Evolutionary conservation across 2,329 filamentous ascomycete species (phyloP).

Genomic region (Coniochaeta hoffmannii): DNA sequence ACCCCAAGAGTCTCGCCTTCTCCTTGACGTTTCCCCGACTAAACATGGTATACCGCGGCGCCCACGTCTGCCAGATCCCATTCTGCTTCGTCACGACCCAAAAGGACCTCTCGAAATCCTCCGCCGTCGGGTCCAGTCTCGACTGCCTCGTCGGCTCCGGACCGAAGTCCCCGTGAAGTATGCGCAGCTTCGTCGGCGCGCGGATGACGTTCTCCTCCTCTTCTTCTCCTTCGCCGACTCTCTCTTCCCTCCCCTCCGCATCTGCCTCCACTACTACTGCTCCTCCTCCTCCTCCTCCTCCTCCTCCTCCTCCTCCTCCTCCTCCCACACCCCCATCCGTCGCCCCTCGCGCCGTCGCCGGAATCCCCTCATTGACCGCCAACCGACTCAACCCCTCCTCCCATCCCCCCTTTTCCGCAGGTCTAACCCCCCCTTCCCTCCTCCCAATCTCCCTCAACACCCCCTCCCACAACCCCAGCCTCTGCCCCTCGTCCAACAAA

Average conservation of each 20-base stretch:
- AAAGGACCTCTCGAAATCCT: slow-evolving; percentile 60
- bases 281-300: too few species aligned
- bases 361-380: slow-evolving; percentile 56
- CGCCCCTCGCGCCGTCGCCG: slow-evolving; percentile 27
- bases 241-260: background rate
- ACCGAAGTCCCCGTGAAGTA: slow-evolving; percentile 71
- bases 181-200: slow-evolving; percentile 61
- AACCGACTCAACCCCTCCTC: slow-evolving; percentile 37
- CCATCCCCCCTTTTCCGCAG: slow-evolving; percentile 20
- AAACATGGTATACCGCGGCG: slow-evolving; percentile 90
- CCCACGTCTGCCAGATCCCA: slow-evolving; percentile 77
- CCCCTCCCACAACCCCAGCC: slow-evolving; percentile 33
- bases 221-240: background rate
- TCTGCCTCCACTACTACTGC: too few species aligned
- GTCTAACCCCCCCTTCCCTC: too few species aligned
- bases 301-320: background rate
- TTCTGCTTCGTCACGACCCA: slow-evolving; percentile 78
- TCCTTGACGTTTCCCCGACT: slow-evolving; percentile 84
- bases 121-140: slow-evolving; percentile 17
- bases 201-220: slow-evolving; percentile 61
- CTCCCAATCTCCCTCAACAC: slow-evolving; percentile 40
- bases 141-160: slow-evolving; percentile 23
- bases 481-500: background rate
- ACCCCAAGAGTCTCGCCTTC: slow-evolving; percentile 66
- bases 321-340: slow-evolving; percentile 6